Evolutionary conservation across 164 flowering plant species (phyloP), one percentile per base, ranked within the genome.

Genomic region (Magnolia sinica): DNA sequence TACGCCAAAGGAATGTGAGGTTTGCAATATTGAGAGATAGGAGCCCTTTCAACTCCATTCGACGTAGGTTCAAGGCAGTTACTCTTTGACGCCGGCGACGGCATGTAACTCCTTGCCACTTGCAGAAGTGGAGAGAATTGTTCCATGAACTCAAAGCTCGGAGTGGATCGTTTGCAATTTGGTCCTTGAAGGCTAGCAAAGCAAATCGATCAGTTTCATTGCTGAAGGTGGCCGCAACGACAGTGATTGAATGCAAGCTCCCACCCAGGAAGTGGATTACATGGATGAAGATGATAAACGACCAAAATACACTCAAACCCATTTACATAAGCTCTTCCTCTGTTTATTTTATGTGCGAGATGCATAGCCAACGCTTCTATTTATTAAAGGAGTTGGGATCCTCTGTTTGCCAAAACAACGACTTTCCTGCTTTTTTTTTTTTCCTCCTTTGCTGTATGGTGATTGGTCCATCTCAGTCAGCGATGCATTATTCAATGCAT

Each of bases 61-160:
- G 16, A 2, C 13, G 8, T 4, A 78, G 68, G 59, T 59, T 49
- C 63, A 78, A 49, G 50, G 13, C 5, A 1, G 52, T 29, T 8
- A 73, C 77, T 50, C 73, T 68, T 72, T 24, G 20, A 11, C 52
- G 73, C 8, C 22, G 45, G 16, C n/a, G 4, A 50, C 50, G 22
- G 50, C 80, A 78, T 4, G 69, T 8, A 14, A 78, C 52, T 3
- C 81, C 81, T 1, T 7, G 20, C 81, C 81, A 79, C 71, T 61
- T 50, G 75, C 77, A 78, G 49, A 74, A 78, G 52, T 74, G 77
- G 49, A 70, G 27, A 20, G 81, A 59, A 64, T 70, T n/a, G 24
- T 78, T 77, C 79, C 79, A 77, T 65, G 79, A 68, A 55, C 14
- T 19, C 16, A 77, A 23, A 0, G 29, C 55, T 7, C 14, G 18